These are phyloP conservation scores for Albizia julibrissin DNA, from an alignment of 306 rosid species.

Conservation along the genomic window DNA sequence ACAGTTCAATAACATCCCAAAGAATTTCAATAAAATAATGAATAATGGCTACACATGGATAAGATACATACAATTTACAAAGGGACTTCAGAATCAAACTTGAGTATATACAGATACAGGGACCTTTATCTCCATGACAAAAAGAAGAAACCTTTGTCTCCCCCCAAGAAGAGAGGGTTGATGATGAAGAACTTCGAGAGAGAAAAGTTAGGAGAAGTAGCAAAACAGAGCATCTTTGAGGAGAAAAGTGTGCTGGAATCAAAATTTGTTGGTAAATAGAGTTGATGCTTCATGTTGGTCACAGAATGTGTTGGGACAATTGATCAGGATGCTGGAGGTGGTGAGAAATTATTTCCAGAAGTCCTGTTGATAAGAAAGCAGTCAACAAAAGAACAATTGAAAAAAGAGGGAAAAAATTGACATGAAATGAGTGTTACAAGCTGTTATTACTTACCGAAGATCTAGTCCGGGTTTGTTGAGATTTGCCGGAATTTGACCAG, in stretches of 20 bases:
- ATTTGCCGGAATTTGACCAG: constrained; percentile 76
- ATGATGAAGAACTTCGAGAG: constrained; percentile 33
- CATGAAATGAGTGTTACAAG: constrained; percentile 13
- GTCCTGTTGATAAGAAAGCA: constrained; percentile 50
- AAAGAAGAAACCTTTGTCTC: constrained; percentile 30
- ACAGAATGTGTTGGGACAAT: constrained; percentile 18
- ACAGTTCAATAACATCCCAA: constrained; percentile 2
- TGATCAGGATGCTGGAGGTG: constrained; percentile 65
- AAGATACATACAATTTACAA: constrained; percentile 31
- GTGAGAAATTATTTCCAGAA: constrained; percentile 61
- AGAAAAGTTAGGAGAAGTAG: constrained; percentile 24
- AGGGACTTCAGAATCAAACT: constrained; percentile 30
- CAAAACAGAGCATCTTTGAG: neutral
- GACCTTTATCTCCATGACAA: constrained; percentile 30
- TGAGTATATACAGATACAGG: constrained; percentile 23
- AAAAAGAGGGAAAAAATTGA: neutral
- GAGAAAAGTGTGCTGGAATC: neutral
- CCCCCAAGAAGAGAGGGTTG: constrained; percentile 28
- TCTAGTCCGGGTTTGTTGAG: constrained; percentile 58
- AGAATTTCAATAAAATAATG: constrained; percentile 23
- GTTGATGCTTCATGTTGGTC: constrained; percentile 26
- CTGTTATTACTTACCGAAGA: constrained; percentile 54
- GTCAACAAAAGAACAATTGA: constrained; percentile 33
- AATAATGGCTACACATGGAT: constrained; percentile 46
- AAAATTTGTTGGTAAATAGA: constrained; percentile 29